Conservation (phyloP, 768 basidiomycete genomes). For the Pluteus cervinus region DNA sequence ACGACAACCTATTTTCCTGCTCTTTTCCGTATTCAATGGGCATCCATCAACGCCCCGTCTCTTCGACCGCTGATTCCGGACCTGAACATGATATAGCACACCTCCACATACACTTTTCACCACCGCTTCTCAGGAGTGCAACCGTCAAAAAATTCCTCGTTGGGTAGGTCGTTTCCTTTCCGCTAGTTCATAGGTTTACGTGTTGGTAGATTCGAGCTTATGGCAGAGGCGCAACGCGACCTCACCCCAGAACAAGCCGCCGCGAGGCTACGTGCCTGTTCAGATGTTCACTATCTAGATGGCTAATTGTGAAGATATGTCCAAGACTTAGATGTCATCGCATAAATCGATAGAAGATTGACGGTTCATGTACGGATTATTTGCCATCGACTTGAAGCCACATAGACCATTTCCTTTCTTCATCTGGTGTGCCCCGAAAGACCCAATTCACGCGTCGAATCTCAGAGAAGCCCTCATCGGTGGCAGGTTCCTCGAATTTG, state of each 20-base stretch:
- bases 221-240: constrained; percentile 88
- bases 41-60: constrained; percentile 70
- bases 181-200: background rate
- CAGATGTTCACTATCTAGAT: constrained; percentile 56
- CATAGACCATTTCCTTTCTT: constrained; percentile 69
- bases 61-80: constrained; percentile 8
- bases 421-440: constrained; percentile 72
- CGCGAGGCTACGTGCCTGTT: constrained; percentile 43
- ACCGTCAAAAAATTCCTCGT: constrained; percentile 86
- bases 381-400: constrained; percentile 81
- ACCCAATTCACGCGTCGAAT: constrained; percentile 75
- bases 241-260: constrained; percentile 89
- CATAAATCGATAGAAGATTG: background rate
- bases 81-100: constrained; percentile 54
- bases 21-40: constrained; percentile 96
- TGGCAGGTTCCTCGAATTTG: constrained; percentile 59
- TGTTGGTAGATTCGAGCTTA: constrained; percentile 68
- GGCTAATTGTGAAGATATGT: background rate
- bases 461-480: constrained; percentile 71
- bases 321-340: background rate
- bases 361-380: constrained; percentile 19
- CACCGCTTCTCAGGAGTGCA: constrained; percentile 78
- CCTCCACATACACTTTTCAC: constrained; percentile 82
- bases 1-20: constrained; percentile 77
- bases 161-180: constrained; percentile 44